Evolutionary conservation across 805 yeast species (phyloP).

Genomic region (Candida palmyrensis): DNA sequence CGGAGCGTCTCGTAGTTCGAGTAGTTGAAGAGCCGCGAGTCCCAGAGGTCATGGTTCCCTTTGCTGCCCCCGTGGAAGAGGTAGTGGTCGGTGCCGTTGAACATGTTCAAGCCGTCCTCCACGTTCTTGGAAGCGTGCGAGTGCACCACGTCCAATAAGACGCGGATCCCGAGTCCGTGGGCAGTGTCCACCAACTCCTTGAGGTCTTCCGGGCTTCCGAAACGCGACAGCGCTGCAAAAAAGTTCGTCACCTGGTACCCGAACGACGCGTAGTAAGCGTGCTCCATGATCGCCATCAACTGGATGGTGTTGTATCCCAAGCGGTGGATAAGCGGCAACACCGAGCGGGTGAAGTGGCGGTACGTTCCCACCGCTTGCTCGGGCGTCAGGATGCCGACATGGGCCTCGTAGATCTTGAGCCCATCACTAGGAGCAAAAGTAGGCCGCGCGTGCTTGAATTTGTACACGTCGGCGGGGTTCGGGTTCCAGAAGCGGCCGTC

Average conservation of each 20-base stretch:
- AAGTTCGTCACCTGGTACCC: constrained; percentile 96
- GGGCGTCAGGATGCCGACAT: constrained; percentile 89
- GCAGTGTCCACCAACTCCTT: constrained; percentile 89
- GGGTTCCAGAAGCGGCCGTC: constrained; percentile 97
- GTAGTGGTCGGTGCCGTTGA: constrained; percentile 94
- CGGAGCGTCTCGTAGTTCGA: constrained; percentile 88
- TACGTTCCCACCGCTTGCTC: constrained; percentile 83
- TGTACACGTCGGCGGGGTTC: constrained; percentile 35
- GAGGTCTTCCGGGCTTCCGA: constrained; percentile 92
- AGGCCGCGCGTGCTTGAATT: constrained; percentile 66
- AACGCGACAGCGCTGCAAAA: constrained; percentile 85
- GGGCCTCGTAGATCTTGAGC: constrained; percentile 88
- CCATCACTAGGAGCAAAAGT: constrained; percentile 33
- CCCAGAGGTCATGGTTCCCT: constrained; percentile 93
- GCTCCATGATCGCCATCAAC: constrained; percentile 98
- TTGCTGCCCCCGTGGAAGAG: constrained; percentile 89
- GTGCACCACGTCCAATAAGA: constrained; percentile 87
- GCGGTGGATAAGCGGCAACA: constrained; percentile 78
- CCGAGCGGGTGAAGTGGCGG: constrained; percentile 72
- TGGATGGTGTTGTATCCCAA: constrained; percentile 92
- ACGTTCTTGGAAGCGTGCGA: constrained; percentile 95
- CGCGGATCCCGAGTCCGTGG: constrained; percentile 81
- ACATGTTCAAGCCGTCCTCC: constrained; percentile 85
- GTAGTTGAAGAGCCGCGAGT: constrained; percentile 89
- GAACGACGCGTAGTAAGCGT: constrained; percentile 95